Percentiles rank a stretch among this genome's conserved stretches.
These are phyloP conservation scores for Taphrina communis DNA, from an alignment of 1,139 yeast genomes.

Conservation along the genomic window DNA sequence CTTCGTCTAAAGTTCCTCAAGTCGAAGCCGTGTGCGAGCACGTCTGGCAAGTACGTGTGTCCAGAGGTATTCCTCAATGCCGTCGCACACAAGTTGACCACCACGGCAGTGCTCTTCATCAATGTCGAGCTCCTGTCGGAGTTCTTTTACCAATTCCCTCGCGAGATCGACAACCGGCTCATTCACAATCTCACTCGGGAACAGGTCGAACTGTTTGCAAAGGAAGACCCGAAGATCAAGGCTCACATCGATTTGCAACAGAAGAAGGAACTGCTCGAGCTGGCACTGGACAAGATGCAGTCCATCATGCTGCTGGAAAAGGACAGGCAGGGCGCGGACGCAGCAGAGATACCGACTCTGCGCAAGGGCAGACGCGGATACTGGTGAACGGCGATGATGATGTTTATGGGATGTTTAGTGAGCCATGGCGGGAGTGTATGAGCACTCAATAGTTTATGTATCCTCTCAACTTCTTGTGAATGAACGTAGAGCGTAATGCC, in stretches of 20 bases:
- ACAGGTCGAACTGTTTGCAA: conserved; percentile 86
- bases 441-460: background rate
- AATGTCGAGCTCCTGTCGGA: conserved; percentile 94
- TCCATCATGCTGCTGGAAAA: conserved; percentile 75
- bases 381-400: background rate
- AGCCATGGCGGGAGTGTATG: conserved; percentile 18
- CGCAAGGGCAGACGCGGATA: conserved; percentile 7
- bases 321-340: conserved; percentile 27
- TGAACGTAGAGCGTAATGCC: no score
- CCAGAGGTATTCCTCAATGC: conserved; percentile 94
- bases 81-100: conserved; percentile 86
- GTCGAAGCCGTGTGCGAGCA: conserved; percentile 74
- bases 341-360: background rate
- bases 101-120: conserved; percentile 88
- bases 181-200: conserved; percentile 69
- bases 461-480: no score
- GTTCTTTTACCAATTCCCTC: conserved; percentile 89
- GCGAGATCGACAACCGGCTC: conserved; percentile 82
- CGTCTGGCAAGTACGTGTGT: conserved; percentile 84
- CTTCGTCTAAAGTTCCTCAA: conserved; percentile 79
- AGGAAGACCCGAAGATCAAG: conserved; percentile 89
- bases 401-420: background rate
- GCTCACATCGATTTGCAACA: conserved; percentile 92
- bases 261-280: conserved; percentile 82
- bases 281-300: conserved; percentile 84